These are phyloP conservation scores for Aquilaria yunnanensis DNA, from an alignment of 345 rosid genomes.

Conservation along the genomic window DNA sequence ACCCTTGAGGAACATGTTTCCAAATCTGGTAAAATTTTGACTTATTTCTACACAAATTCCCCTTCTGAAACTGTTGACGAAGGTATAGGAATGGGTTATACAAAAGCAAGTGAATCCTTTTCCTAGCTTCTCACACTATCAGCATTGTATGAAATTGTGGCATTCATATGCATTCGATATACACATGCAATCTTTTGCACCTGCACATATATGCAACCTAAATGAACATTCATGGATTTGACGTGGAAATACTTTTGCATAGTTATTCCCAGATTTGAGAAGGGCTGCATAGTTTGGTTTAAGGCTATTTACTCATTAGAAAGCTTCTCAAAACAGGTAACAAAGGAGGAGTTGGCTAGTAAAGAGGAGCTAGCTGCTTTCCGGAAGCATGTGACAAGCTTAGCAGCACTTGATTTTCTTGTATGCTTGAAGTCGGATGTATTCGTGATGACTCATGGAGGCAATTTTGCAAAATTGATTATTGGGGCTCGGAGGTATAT, in stretches of 20 bases:
- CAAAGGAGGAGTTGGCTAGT: conserved; percentile 93
- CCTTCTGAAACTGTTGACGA: background rate
- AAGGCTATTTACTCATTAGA: conserved; percentile 8
- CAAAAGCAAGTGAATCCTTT: no score
- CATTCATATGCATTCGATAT: background rate
- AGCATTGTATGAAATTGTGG: no score
- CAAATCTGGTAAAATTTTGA: conserved; percentile 62
- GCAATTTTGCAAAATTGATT: conserved; percentile 97
- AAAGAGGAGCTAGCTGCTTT: conserved; percentile 73
- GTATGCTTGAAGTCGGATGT: conserved; percentile 98
- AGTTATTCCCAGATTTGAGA: no score
- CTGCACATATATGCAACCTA: no score
- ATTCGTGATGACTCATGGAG: conserved; percentile 99
- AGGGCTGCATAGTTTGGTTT: no score
- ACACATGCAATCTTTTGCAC: background rate
- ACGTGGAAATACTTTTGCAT: background rate
- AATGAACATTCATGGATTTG: conserved; percentile 1
- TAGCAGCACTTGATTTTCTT: conserved; percentile 95
- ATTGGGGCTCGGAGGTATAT: conserved; percentile 94
- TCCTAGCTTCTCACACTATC: no score
- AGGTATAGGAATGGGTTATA: background rate
- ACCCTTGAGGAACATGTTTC: conserved; percentile 96
- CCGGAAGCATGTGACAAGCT: conserved; percentile 96
- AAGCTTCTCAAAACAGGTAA: conserved; percentile 46
- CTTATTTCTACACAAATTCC: background rate